Percentiles rank a stretch among this genome's conserved stretches.
phyloP scores from a whole-genome alignment of 208 protist genomes.

The Acanthamoeba sp. region DNA sequence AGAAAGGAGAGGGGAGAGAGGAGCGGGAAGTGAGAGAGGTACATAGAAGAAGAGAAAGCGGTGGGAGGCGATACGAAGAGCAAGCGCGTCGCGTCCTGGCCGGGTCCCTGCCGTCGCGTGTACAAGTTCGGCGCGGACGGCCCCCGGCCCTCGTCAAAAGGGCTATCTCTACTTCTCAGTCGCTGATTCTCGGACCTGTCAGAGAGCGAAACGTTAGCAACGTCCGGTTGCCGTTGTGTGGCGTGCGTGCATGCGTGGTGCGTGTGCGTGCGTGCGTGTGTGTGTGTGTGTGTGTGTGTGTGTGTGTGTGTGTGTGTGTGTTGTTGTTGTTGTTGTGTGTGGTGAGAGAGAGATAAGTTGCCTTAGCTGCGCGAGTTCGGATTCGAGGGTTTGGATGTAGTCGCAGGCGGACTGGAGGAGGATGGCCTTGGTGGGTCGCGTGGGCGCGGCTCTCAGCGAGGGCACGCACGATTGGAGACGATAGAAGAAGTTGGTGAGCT shows the following conservation, averaged over 20 bases:
- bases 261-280: background rate
- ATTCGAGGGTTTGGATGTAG: conserved; percentile 50
- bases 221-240: background rate
- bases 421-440: conserved; percentile 36
- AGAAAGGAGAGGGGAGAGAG: background rate
- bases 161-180: background rate
- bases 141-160: background rate
- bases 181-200: conserved; percentile 50
- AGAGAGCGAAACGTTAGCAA: no score
- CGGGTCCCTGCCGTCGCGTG: conserved; percentile 1
- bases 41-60: conserved; percentile 54
- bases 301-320: no score
- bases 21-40: background rate
- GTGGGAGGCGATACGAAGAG: conserved; percentile 72
- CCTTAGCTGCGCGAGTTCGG: conserved; percentile 12
- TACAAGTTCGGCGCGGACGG: background rate
- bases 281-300: background rate
- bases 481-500: conserved; percentile 71
- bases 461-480: conserved; percentile 64
- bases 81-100: conserved; percentile 35
- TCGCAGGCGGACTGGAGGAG: conserved; percentile 64
- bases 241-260: background rate
- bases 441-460: background rate
- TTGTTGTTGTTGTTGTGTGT: no score
- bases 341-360: no score